phyloP scores from a whole-genome alignment of 2,329 filamentous ascomycete species.

The Pleomassaria siparia region DNA sequence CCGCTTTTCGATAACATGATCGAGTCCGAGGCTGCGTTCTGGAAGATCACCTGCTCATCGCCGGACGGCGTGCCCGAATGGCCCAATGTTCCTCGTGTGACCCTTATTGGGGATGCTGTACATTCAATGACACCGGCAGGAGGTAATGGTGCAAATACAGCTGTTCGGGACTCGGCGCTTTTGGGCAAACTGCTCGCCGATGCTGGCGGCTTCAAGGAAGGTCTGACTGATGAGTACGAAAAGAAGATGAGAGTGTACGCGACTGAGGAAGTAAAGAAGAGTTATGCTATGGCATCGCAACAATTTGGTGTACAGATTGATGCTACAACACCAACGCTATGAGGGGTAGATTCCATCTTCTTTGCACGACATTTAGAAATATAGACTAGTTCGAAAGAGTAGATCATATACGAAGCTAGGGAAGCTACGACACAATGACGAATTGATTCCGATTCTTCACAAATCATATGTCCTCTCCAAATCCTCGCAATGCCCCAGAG shows the following conservation, averaged over 20 bases:
- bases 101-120: slow-evolving; percentile 49
- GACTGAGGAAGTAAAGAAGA: slow-evolving; percentile 49
- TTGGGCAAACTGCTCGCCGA: slow-evolving; percentile 43
- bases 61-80: slow-evolving; percentile 63
- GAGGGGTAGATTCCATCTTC: not conserved
- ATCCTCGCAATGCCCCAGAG: not conserved
- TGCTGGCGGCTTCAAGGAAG: slow-evolving; percentile 25
- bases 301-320: slow-evolving; percentile 23
- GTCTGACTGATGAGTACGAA: slow-evolving; percentile 42
- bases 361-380: too few relatives aligned
- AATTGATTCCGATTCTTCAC: too few relatives aligned
- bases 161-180: slow-evolving; percentile 45
- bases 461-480: slow-evolving; percentile 6
- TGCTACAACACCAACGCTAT: not conserved
- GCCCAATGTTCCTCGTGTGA: slow-evolving; percentile 57
- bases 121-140: slow-evolving; percentile 52
- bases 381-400: too few relatives aligned
- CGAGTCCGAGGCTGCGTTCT: slow-evolving; percentile 61
- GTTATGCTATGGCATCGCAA: slow-evolving; percentile 47
- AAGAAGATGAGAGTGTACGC: slow-evolving; percentile 42
- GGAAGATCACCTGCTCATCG: slow-evolving; percentile 66
- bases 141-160: slow-evolving; percentile 50
- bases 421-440: too few relatives aligned
- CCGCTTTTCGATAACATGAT: slow-evolving; percentile 62
- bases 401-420: too few relatives aligned